These are phyloP conservation scores for Borovskyia barvae DNA, from an alignment of 208 protist species.

Conservation along the genomic window DNA sequence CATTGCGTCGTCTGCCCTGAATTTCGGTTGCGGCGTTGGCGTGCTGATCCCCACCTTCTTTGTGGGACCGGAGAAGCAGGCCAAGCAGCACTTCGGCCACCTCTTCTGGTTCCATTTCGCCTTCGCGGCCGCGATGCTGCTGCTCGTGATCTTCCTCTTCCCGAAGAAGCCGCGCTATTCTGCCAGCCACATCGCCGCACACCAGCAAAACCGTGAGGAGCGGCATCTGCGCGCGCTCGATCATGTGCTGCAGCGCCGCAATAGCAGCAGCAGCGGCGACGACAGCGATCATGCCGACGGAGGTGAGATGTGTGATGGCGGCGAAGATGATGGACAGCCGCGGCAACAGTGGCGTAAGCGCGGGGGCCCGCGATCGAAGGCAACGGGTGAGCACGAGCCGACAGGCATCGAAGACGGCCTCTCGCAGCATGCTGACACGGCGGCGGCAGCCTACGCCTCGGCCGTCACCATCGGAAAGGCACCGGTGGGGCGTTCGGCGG, in stretches of 20 bases:
- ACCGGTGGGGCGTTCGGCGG: too few relatives aligned
- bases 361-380: background rate
- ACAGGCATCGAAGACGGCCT: background rate
- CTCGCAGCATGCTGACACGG: too few relatives aligned
- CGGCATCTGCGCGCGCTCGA: conserved; percentile 24
- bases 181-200: conserved; percentile 50
- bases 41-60: conserved; percentile 72
- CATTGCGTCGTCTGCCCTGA: conserved; percentile 57
- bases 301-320: background rate
- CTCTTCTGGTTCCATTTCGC: conserved; percentile 79
- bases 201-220: conserved; percentile 40
- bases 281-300: background rate
- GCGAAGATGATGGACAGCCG: background rate
- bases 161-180: conserved; percentile 38
- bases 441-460: too few relatives aligned
- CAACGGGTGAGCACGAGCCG: background rate
- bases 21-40: conserved; percentile 69
- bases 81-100: conserved; percentile 51
- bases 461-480: too few relatives aligned
- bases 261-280: conserved; percentile 10
- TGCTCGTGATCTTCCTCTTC: conserved; percentile 58
- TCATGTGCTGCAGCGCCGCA: conserved; percentile 5
- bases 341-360: background rate
- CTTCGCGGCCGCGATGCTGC: conserved; percentile 29
- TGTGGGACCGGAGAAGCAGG: conserved; percentile 44